Conservation (phyloP, 371 early-diverging fungal genomes). For the Polyrhizophydium stewartii region DNA sequence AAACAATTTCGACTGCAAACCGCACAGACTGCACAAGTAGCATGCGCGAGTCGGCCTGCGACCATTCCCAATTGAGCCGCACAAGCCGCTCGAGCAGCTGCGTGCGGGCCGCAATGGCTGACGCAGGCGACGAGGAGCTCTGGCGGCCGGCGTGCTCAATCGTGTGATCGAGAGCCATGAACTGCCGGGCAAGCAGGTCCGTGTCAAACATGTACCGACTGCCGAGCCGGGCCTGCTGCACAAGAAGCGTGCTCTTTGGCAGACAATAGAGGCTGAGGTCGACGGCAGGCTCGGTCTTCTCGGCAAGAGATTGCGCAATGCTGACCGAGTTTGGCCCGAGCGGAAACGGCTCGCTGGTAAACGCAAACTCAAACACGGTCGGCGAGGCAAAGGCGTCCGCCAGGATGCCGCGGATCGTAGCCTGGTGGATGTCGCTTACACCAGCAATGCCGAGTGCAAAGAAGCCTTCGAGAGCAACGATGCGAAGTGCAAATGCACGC, state of each 20-base stretch:
- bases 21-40: background rate
- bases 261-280: constrained; percentile 4
- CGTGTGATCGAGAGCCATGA: no score
- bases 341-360: constrained; percentile 5
- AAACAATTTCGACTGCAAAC: background rate
- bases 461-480: constrained; percentile 29
- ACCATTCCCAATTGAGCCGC: constrained; percentile 1
- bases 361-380: background rate
- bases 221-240: constrained; percentile 5
- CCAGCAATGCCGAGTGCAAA: constrained; percentile 2
- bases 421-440: background rate
- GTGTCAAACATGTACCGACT: constrained; percentile 14
- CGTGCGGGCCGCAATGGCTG: background rate
- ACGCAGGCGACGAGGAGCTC: background rate
- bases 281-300: background rate
- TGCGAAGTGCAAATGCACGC: constrained; percentile 17
- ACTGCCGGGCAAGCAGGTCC: constrained; percentile 2
- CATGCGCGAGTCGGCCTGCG: background rate
- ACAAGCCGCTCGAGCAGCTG: background rate
- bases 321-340: background rate
- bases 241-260: constrained; percentile 10
- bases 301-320: background rate
- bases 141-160: no score
- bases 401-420: background rate
- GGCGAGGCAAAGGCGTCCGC: constrained; percentile 6